Base-by-base conservation (phyloP, 148 eudicot species). In the Vaccinium vitisidaea region DNA sequence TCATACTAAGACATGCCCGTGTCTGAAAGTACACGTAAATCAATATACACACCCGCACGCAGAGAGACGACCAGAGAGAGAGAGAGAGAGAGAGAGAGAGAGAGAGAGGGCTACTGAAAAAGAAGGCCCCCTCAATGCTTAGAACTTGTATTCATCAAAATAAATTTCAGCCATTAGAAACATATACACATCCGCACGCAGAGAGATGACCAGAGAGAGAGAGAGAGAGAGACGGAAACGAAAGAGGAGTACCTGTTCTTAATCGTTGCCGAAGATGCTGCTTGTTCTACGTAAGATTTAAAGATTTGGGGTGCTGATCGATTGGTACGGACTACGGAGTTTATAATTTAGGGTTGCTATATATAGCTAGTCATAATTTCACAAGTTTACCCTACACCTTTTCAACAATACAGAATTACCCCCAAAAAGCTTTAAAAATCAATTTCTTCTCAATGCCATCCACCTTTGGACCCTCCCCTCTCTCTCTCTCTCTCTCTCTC, bases 221-320 rank as follows among this genome's bases (percentile, higher is more conserved):
- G 25, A 61, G 70, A n/a, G 70, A n/a, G 27, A 21, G 30, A 23
- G 36, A 1, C 0, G 2, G 13, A 0, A 53, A 53, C 10, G 56
- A 12, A 12, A 53, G 12, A 8, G 73, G 21, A 9, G 36, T 27
- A 67, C 36, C 73, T 25, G 73, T 27, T 67, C 56, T 53, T 53
- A 53, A 54, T 54, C 74, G 74, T 27, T 12, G 74, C 39, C 39
- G 74, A 65, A 23, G 71, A 30, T 65, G 32, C 32, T 65, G 15
- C 27, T 69, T 25, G 74, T 12, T 69, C 3, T 23, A 23, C 32
- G 73, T 25, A 67, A 69, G 74, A 69, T 27, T 25, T n/a, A n/a
- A n/a, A n/a, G n/a, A n/a, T n/a, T n/a, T n/a, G n/a, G n/a, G 67
- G 67, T 61, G 67, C 67, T 61, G 71, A 67, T 67, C 32, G 71